Evolutionary conservation across 2,329 filamentous ascomycete species (phyloP), one percentile per base, ranked within the genome.

Genomic region (Chlorencoelia australis): DNA sequence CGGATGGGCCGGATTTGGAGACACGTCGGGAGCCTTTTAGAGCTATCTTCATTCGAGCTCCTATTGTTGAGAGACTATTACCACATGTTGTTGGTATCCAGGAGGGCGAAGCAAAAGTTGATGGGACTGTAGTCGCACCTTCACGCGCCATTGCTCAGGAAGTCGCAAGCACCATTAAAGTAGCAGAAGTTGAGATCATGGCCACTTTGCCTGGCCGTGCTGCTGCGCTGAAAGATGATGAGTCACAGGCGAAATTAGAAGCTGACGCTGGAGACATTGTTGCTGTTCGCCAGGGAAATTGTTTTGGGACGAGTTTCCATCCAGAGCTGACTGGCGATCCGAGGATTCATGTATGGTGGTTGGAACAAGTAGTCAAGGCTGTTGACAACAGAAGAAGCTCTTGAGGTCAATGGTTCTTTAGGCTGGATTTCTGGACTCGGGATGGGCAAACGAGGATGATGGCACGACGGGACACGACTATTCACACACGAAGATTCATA

Each of bases 221-320:
- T 45, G 63, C 38, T 30, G 63, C 41, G 25, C 60, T 47, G 59
- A 61, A 54, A 55, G 56, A 28, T 55, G 61, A 34, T 44, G 61
- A 24, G 56, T 61, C 19, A 52, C 65, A 49, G 58, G 59, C 17
- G 53, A 55, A 25, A 54, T 34, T 52, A 13, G 52, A 54, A 15
- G 49, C 48, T 4, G 61, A 61, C 28, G 71, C 67, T 3, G 74
- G 80, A 2, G 83, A 94, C 48, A 89, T 96, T 34, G 78, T 96
- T 33, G 89, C 89, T 0, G 85, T 96, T 21, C 71, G 74, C 46
- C 88, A 96, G 62, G 85, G 82, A 1, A 95, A 95, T 59, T 81
- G 94, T 0, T 82, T 96, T 51, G 91, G 87, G 4, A 95, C 83
- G 3, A 95, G 88, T 53, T 98, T 96, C 56, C 91, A 96, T 52